Percentiles rank a stretch among this genome's conserved stretches.
Evolutionary conservation across 148 eudicot species (phyloP).

Genomic region (Chenopodium suecicum): DNA sequence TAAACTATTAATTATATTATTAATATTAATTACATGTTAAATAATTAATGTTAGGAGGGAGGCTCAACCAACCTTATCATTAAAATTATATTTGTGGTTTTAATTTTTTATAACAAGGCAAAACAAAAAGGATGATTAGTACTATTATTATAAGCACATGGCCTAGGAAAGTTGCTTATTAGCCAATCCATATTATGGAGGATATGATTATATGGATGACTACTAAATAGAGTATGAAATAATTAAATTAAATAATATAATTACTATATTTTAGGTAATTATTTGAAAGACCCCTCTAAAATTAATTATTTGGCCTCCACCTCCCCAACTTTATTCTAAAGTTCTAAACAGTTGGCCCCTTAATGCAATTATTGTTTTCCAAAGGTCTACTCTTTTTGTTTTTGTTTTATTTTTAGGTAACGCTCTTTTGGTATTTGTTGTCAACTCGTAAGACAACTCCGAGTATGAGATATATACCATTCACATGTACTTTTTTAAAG

Average conservation of each 20-base stretch:
- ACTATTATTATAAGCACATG: conserved; percentile 30
- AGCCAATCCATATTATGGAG: conserved; percentile 26
- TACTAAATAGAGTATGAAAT: background rate
- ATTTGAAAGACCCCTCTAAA: background rate
- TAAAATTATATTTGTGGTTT: conserved; percentile 1
- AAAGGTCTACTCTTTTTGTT: background rate
- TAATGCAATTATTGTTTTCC: conserved; percentile 9
- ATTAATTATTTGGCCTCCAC: conserved; percentile 10
- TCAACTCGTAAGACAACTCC: conserved; percentile 20
- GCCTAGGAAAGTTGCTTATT: conserved; percentile 23
- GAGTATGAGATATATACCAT: conserved; percentile 13
- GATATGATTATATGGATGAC: conserved; percentile 17
- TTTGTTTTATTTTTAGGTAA: background rate
- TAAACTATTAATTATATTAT: no score
- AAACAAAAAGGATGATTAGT: conserved; percentile 33
- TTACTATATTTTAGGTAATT: background rate
- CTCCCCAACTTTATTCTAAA: conserved; percentile 14
- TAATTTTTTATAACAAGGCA: conserved; percentile 13
- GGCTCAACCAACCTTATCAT: conserved; percentile 38
- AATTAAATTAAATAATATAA: background rate
- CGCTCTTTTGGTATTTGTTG: conserved; percentile 17
- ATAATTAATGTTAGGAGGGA: conserved; percentile 10
- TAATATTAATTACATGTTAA: background rate
- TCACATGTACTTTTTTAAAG: conserved; percentile 12
- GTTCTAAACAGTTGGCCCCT: conserved; percentile 14